Evolutionary conservation across 306 rosid species (phyloP).

Genomic region (Ammopiptanthus mongolicus): DNA sequence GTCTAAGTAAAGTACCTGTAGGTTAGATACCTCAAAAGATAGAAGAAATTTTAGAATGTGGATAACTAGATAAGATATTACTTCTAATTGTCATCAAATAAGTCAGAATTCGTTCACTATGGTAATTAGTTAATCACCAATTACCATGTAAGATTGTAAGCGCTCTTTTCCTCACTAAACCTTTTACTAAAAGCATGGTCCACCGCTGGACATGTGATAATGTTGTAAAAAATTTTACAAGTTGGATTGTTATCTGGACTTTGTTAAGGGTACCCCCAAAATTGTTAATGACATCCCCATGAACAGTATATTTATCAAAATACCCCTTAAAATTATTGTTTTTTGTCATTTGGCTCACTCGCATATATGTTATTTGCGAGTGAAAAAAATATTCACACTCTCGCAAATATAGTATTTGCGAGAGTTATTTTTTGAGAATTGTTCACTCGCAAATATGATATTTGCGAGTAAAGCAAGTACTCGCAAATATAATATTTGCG

Average conservation of each 20-base stretch:
- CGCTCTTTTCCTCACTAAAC: background rate
- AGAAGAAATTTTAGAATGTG: background rate
- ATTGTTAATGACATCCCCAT: too few species aligned
- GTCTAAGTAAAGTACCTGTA: background rate
- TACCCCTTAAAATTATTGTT: too few species aligned
- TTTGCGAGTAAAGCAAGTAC: too few species aligned
- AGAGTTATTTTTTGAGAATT: too few species aligned
- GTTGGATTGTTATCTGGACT: background rate
- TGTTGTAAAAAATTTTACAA: background rate
- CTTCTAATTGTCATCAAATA: background rate
- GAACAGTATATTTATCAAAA: too few species aligned
- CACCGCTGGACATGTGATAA: background rate
- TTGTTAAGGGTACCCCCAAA: too few species aligned
- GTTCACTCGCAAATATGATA: too few species aligned
- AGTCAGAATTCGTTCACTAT: background rate
- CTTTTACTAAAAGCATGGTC: background rate
- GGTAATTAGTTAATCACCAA: background rate
- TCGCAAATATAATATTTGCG: too few species aligned
- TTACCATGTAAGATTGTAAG: background rate
- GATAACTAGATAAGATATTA: background rate
- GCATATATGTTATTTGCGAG: too few species aligned
- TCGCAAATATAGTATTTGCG: too few species aligned
- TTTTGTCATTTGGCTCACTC: too few species aligned
- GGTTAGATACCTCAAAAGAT: background rate
- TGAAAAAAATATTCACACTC: too few species aligned